A percentile compares a stretch with the other conserved stretches of the same genome.
phyloP scores from a whole-genome alignment of 2,329 filamentous ascomycete species.

The Paraphaeosphaeria minitans region DNA sequence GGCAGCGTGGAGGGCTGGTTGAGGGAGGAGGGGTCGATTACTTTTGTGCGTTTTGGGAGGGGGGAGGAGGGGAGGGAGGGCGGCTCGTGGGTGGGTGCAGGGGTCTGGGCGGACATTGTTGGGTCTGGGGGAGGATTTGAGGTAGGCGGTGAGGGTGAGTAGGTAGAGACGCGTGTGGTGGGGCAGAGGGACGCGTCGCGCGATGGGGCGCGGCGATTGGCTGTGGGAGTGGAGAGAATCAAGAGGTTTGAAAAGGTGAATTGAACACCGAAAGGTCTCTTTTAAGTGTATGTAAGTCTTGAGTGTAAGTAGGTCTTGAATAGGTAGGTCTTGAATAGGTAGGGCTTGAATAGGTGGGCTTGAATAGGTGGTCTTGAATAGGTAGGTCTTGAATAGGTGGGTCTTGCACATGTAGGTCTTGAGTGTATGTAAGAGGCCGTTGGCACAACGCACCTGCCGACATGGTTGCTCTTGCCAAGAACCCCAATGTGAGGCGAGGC shows the following conservation, averaged over 20 bases:
- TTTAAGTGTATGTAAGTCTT: neutral
- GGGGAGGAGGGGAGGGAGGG: slow-evolving; percentile 73
- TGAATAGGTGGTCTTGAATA: too few relatives aligned
- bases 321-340: too few relatives aligned
- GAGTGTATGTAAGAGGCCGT: neutral
- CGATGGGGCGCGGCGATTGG: slow-evolving; percentile 9
- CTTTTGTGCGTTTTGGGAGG: slow-evolving; percentile 80
- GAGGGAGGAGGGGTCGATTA: slow-evolving; percentile 51
- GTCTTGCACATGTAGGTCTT: too few relatives aligned
- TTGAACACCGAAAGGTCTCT: too few relatives aligned
- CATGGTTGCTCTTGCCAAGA: too few relatives aligned
- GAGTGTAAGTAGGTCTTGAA: neutral
- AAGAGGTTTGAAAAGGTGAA: neutral
- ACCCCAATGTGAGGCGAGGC: too few relatives aligned
- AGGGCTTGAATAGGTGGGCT: too few relatives aligned
- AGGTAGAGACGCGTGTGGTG: slow-evolving; percentile 1
- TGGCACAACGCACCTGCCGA: neutral
- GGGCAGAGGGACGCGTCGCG: slow-evolving; percentile 20
- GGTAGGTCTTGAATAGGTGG: too few relatives aligned
- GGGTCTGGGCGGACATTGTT: slow-evolving; percentile 26
- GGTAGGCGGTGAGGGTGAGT: slow-evolving; percentile 6
- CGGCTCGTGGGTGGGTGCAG: slow-evolving; percentile 40
- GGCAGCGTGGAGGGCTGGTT: slow-evolving; percentile 32
- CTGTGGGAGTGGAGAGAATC: slow-evolving; percentile 6
- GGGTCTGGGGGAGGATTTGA: neutral